phyloP scores from a whole-genome alignment of 441 rosid species.

The Syzygium syzygioides region DNA sequence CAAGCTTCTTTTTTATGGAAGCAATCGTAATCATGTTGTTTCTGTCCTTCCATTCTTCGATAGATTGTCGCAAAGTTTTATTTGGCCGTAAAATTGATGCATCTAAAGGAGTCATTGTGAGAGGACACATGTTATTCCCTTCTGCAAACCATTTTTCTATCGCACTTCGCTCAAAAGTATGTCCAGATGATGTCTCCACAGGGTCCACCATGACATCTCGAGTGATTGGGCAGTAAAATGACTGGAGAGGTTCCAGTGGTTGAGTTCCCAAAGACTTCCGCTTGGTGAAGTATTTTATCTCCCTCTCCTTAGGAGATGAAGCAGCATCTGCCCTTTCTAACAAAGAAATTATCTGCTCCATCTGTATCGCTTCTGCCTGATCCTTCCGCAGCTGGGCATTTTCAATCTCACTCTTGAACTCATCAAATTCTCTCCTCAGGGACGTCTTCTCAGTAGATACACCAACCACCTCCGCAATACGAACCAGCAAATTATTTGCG shows the following conservation, averaged over 20 bases:
- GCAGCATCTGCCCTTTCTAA: slow-evolving; percentile 66
- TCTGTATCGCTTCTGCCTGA: slow-evolving; percentile 65
- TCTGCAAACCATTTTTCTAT: slow-evolving; percentile 61
- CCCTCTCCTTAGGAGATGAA: slow-evolving; percentile 46
- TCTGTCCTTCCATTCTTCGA: slow-evolving; percentile 73
- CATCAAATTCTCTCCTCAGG: slow-evolving; percentile 46
- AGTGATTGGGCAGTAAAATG: slow-evolving; percentile 66
- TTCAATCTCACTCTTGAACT: slow-evolving; percentile 55
- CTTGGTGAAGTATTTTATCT: slow-evolving; percentile 42
- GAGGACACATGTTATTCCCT: slow-evolving; percentile 50
- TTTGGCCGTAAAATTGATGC: slow-evolving; percentile 51
- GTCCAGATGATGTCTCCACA: slow-evolving; percentile 71
- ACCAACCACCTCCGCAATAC: slow-evolving; percentile 58
- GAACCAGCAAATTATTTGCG: slow-evolving; percentile 41
- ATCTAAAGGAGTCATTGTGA: slow-evolving; percentile 40
- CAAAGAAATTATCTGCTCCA: slow-evolving; percentile 66
- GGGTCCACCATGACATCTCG: slow-evolving; percentile 61
- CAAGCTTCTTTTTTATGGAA: slow-evolving; percentile 44
- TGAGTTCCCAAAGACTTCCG: slow-evolving; percentile 56
- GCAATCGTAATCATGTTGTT: slow-evolving; percentile 59
- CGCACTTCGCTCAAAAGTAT: slow-evolving; percentile 64
- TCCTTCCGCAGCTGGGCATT: slow-evolving; percentile 45
- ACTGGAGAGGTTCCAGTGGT: slow-evolving; percentile 51
- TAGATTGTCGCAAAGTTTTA: slow-evolving; percentile 55
- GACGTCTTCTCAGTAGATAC: slow-evolving; percentile 41